A percentile compares a stretch with the other conserved stretches of the same genome.
Conservation (phyloP, 768 basidiomycete species). For the Naganishia randhawae region DNA sequence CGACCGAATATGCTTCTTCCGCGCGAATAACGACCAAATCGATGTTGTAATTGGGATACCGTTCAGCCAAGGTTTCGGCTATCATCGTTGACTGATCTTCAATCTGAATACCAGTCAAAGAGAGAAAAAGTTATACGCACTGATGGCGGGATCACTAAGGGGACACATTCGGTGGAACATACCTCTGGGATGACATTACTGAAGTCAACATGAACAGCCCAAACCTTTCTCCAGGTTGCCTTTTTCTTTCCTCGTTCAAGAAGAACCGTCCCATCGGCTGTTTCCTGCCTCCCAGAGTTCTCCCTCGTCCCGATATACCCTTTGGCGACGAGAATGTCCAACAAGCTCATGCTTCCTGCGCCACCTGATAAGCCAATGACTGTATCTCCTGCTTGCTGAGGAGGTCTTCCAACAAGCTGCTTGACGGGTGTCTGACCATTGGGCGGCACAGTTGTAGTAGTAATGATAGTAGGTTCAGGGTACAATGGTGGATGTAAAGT, state of each 20-base stretch:
- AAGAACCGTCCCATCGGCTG: slow-evolving; percentile 5
- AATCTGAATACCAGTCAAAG: slow-evolving; percentile 21
- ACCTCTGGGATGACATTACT: slow-evolving; percentile 31
- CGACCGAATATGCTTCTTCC: slow-evolving; percentile 43
- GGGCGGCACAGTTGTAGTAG: slow-evolving; percentile 12
- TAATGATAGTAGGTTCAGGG: slow-evolving; percentile 5
- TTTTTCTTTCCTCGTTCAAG: slow-evolving; percentile 35
- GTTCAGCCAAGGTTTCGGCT: slow-evolving; percentile 12
- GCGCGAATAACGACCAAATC: slow-evolving; percentile 37
- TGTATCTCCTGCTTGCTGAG: slow-evolving; percentile 35
- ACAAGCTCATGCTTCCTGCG: slow-evolving; percentile 42
- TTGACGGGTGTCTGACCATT: slow-evolving; percentile 19
- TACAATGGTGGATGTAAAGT: slow-evolving; percentile 23
- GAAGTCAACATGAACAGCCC: slow-evolving; percentile 48
- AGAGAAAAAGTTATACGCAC: not conserved
- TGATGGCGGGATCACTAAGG: not conserved
- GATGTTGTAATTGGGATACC: slow-evolving; percentile 21
- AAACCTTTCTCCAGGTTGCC: slow-evolving; percentile 38
- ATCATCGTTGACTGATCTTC: slow-evolving; percentile 29
- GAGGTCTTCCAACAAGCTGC: slow-evolving; percentile 31
- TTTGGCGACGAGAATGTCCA: slow-evolving; percentile 35
- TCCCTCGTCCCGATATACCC: slow-evolving; percentile 36
- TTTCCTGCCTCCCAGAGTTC: slow-evolving; percentile 18
- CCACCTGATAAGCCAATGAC: slow-evolving; percentile 42
- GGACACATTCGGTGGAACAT: not conserved